Evolutionary conservation across 345 rosid species (phyloP).

Genomic region (Eucalyptus virginea): DNA sequence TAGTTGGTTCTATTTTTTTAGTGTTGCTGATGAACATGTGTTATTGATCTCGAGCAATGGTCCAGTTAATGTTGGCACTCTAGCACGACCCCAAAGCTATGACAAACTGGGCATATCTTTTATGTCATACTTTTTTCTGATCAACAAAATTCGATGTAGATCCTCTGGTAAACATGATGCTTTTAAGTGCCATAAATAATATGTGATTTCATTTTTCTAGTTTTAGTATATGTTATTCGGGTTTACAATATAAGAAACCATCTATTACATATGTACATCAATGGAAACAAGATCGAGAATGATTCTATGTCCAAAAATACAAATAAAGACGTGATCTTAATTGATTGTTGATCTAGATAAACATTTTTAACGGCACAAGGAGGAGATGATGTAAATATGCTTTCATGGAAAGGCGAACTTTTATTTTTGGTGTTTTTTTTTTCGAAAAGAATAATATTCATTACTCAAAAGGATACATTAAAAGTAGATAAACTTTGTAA

Average conservation of each 20-base stretch:
- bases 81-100: background rate
- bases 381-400: background rate
- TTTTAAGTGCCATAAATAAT: background rate
- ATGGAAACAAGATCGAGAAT: background rate
- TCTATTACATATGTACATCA: background rate
- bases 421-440: too few relatives aligned
- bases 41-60: background rate
- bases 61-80: background rate
- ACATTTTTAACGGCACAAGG: background rate
- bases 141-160: background rate
- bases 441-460: too few relatives aligned
- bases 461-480: background rate
- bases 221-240: too few relatives aligned
- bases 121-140: background rate
- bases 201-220: too few relatives aligned
- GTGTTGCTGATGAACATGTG: background rate
- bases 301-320: background rate
- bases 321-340: background rate
- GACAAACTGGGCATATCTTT: background rate
- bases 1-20: background rate
- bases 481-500: too few relatives aligned
- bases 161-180: background rate
- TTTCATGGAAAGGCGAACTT: background rate
- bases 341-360: background rate
- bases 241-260: background rate